Base-by-base conservation (phyloP, 2,329 filamentous ascomycete genomes). In the Fusarium tanahbumbuense region DNA sequence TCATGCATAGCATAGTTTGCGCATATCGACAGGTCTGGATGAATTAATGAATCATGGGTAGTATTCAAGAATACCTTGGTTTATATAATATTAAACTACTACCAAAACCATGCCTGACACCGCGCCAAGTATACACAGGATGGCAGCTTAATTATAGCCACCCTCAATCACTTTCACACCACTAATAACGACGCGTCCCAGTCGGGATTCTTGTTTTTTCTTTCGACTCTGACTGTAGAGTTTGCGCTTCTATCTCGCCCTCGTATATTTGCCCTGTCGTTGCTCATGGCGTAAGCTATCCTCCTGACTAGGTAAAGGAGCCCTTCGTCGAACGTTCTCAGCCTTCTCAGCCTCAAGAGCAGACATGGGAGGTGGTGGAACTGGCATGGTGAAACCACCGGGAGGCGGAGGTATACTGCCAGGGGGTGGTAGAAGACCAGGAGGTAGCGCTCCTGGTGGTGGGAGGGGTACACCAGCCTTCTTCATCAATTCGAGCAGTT, bases 211-310 rank as follows among this genome's bases (percentile, higher is more conserved):
- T 37, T 11, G 16, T 37, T 37, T 66, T 22, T 56, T 28, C 27
- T 30, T 30, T 30, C 60, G 69, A 63, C 34, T 56, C 15, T 54
- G 34, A 55, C 54, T 60, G 28, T 7, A 10, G 15, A 11, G 13
- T 27, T 48, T 20, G 22, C 27, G 30, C 18, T 23, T 27, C 22
- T 84, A 88, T 49, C 85, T 81, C 27, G 82, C 77, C 52, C 86
- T 80, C 18, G 87, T 90, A 74, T 89, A 91, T 68, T 89, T 85
- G 6, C 88, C 88, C 56, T 84, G 83, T 59, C 86, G 87, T 83
- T 95, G 93, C 79, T 95, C 92, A 78, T 91, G 88, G 72, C 90
- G 88, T 73, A 97, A 81, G 73, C 92, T 94, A 77, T 96, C 93
- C 76, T 92, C 89, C 80, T 97, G 93, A 77, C 92, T 94, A 0